These are phyloP conservation scores for Lipomyces yamadae DNA, from an alignment of 805 yeast genomes.

Conservation along the genomic window DNA sequence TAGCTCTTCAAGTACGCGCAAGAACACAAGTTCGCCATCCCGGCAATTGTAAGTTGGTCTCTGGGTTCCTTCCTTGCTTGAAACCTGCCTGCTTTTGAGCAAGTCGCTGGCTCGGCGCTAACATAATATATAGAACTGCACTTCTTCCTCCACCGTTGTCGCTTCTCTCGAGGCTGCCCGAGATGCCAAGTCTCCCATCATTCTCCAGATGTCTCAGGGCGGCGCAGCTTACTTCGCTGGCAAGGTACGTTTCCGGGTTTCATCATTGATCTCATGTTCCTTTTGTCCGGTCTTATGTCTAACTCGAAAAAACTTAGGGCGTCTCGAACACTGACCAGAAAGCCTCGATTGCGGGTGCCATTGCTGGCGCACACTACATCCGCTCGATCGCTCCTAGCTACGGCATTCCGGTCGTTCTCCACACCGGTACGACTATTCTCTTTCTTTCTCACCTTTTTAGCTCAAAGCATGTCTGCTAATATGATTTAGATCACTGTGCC, in stretches of 20 bases:
- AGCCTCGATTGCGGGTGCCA: slow-evolving; percentile 91
- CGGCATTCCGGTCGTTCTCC: slow-evolving; percentile 95
- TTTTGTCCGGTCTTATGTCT: not conserved
- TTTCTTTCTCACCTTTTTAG: not conserved
- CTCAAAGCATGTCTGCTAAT: not conserved
- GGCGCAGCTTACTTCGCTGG: slow-evolving; percentile 99
- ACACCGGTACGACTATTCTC: slow-evolving; percentile 54
- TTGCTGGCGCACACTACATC: slow-evolving; percentile 98
- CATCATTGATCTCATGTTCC: not conserved
- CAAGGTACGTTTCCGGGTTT: slow-evolving; percentile 52
- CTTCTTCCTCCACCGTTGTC: slow-evolving; percentile 95
- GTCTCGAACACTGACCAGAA: slow-evolving; percentile 88
- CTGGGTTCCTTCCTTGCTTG: not conserved
- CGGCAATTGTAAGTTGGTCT: slow-evolving; percentile 66
- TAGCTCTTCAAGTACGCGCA: slow-evolving; percentile 84
- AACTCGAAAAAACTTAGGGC: slow-evolving; percentile 53
- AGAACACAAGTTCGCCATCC: slow-evolving; percentile 91
- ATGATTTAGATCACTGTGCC: slow-evolving; percentile 85
- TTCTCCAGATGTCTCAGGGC: slow-evolving; percentile 96
- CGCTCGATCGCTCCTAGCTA: slow-evolving; percentile 95
- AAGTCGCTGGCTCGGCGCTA: too few species aligned
- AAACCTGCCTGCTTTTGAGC: too few species aligned
- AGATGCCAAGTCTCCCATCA: slow-evolving; percentile 92
- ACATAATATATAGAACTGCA: slow-evolving; percentile 61
- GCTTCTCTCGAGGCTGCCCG: slow-evolving; percentile 98